phyloP scores from a whole-genome alignment of 2,329 filamentous ascomycete species.

The Monosporascus sp. region DNA sequence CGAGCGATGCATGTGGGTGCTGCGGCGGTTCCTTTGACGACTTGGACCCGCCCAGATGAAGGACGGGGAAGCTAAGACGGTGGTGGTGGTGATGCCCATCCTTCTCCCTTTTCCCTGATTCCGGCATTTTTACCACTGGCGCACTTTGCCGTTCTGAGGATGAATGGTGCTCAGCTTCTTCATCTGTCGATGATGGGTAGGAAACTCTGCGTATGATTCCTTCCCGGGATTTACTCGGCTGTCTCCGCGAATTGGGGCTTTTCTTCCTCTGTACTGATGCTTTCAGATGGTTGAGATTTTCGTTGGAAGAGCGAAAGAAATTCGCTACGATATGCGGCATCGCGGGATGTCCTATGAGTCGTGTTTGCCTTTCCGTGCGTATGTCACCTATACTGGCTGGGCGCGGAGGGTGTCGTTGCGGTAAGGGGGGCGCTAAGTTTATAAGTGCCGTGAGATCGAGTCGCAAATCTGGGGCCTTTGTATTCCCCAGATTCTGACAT shows the following conservation, averaged over 20 bases:
- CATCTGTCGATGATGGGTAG: conserved; percentile 32
- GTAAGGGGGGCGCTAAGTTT: conserved; percentile 6
- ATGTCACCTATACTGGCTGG: neutral
- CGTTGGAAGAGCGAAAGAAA: conserved; percentile 53
- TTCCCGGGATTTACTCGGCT: conserved; percentile 19
- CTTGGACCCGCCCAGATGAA: conserved; percentile 37
- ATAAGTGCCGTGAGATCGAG: neutral
- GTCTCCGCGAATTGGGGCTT: conserved; percentile 22
- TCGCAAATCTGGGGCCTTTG: neutral
- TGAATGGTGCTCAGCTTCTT: conserved; percentile 26
- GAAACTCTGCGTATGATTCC: conserved; percentile 30
- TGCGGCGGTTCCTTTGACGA: conserved; percentile 33
- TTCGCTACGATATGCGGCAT: conserved; percentile 56
- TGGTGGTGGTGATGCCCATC: conserved; percentile 24
- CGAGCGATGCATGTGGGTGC: conserved; percentile 37
- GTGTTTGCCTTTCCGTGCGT: conserved; percentile 7
- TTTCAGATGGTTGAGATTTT: conserved; percentile 48
- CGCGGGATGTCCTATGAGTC: conserved; percentile 17
- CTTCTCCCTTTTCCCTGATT: conserved; percentile 35
- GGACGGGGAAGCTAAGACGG: conserved; percentile 32
- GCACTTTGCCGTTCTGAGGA: conserved; percentile 12
- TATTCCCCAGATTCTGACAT: neutral
- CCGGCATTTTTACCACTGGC: conserved; percentile 30
- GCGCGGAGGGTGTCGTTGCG: conserved; percentile 3
- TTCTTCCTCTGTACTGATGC: conserved; percentile 26